These are phyloP conservation scores for Stephania cephalantha DNA, from an alignment of 164 flowering plant species.

Conservation along the genomic window DNA sequence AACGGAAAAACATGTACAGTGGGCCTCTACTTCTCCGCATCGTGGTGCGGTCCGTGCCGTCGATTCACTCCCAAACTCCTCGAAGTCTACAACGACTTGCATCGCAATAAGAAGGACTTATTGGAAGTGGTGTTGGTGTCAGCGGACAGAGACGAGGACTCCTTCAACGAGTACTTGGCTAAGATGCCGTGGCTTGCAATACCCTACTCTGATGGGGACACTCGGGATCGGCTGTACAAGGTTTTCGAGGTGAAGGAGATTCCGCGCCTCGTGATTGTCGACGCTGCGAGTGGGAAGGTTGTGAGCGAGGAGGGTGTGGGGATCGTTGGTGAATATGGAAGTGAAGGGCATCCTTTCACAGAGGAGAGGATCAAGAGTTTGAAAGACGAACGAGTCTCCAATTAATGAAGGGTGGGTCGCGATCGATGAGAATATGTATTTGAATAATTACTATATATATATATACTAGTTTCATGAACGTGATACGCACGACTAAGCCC, in stretches of 20 bases:
- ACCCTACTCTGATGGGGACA: constrained; percentile 59
- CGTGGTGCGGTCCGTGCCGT: constrained; percentile 59
- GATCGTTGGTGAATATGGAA: constrained; percentile 44
- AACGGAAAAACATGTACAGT: constrained; percentile 51
- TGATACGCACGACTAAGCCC: too few relatives aligned
- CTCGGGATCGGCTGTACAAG: constrained; percentile 25
- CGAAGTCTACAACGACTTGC: constrained; percentile 43
- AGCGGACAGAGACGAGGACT: constrained; percentile 43
- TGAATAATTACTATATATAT: too few relatives aligned
- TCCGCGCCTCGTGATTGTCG: constrained; percentile 60
- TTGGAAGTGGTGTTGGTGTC: constrained; percentile 56
- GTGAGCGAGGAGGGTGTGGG: constrained; percentile 31
- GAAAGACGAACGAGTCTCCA: too few relatives aligned
- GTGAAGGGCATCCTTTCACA: constrained; percentile 52
- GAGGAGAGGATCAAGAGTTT: constrained; percentile 35
- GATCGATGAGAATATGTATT: too few relatives aligned
- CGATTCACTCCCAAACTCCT: constrained; percentile 42
- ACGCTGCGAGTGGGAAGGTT: constrained; percentile 40
- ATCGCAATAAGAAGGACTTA: constrained; percentile 35
- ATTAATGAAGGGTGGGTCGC: too few relatives aligned
- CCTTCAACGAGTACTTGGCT: constrained; percentile 49
- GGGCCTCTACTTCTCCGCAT: constrained; percentile 52
- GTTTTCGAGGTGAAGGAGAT: constrained; percentile 46
- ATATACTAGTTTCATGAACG: too few relatives aligned
- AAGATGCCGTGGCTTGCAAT: constrained; percentile 84